Evolutionary conservation across 768 basidiomycete genomes (phyloP).

Genomic region (Boletus coccyginus): DNA sequence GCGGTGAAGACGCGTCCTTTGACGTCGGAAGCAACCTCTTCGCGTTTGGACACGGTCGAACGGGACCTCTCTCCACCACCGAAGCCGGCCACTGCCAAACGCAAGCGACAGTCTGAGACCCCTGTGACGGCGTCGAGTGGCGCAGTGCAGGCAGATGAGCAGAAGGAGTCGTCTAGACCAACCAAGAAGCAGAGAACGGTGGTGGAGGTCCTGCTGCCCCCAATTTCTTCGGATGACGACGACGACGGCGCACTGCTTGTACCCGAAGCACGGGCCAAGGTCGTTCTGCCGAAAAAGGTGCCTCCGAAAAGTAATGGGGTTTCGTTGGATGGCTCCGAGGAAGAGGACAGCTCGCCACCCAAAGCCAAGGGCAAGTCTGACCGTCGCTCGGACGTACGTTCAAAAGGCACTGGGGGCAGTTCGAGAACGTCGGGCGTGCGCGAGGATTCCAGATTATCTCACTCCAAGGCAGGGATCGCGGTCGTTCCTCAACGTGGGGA

Average conservation of each 20-base stretch:
- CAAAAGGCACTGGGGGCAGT: background rate
- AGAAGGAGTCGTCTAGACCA: conserved; percentile 5
- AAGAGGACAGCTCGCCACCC: background rate
- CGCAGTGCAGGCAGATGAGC: background rate
- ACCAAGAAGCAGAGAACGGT: conserved; percentile 20
- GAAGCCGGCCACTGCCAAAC: conserved; percentile 5
- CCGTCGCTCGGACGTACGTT: background rate
- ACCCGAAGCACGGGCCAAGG: background rate
- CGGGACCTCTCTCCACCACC: background rate
- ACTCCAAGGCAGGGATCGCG: background rate
- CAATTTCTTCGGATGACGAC: conserved; percentile 13
- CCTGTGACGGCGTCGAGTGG: background rate
- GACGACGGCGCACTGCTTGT: background rate
- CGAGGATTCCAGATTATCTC: background rate
- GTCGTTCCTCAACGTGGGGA: background rate
- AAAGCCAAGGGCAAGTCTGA: conserved; percentile 1
- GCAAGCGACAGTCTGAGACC: conserved; percentile 6
- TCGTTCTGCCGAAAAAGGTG: background rate
- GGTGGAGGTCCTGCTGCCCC: conserved; percentile 7
- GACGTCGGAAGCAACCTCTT: conserved; percentile 4
- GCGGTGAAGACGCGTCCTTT: conserved; percentile 17
- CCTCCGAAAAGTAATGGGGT: background rate
- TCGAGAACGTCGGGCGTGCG: background rate
- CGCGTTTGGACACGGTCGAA: conserved; percentile 7
- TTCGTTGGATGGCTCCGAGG: conserved; percentile 1